Evolutionary conservation across 2,329 filamentous ascomycete species (phyloP).

Genomic region (Fusarium begoniae): DNA sequence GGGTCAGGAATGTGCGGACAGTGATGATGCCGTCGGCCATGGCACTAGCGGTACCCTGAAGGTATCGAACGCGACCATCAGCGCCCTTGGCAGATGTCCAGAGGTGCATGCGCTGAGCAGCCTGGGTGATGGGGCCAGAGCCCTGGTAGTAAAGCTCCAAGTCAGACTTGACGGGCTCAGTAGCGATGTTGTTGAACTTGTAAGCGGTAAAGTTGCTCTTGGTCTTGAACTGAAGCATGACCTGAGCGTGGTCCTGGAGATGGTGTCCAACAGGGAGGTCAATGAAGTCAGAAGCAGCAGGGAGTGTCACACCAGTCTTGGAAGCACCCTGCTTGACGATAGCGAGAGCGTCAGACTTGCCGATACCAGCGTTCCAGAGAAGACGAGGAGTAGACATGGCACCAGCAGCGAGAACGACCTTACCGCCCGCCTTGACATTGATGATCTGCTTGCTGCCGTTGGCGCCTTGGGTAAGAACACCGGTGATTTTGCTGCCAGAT

Average conservation of each 20-base stretch:
- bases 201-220: conserved; percentile 39
- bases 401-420: conserved; percentile 72
- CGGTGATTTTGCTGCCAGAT: conserved; percentile 67
- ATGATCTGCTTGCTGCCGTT: conserved; percentile 53
- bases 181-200: conserved; percentile 37
- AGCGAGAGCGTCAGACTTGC: conserved; percentile 65
- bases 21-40: conserved; percentile 39
- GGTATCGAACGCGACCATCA: conserved; percentile 36
- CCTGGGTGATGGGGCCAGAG: conserved; percentile 41
- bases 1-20: conserved; percentile 37
- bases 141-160: conserved; percentile 40
- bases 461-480: conserved; percentile 67
- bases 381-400: conserved; percentile 50
- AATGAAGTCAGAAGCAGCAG: conserved; percentile 61
- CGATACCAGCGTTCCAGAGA: conserved; percentile 61
- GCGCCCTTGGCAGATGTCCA: conserved; percentile 40
- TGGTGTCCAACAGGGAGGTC: conserved; percentile 67
- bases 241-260: conserved; percentile 63
- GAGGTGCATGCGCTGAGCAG: conserved; percentile 42
- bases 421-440: conserved; percentile 39
- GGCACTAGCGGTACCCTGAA: conserved; percentile 39
- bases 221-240: conserved; percentile 42
- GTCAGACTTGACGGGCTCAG: conserved; percentile 21
- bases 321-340: conserved; percentile 53
- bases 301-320: conserved; percentile 62